Conservation (phyloP, 208 protist genomes). For the Trypanosoma lewisi region DNA sequence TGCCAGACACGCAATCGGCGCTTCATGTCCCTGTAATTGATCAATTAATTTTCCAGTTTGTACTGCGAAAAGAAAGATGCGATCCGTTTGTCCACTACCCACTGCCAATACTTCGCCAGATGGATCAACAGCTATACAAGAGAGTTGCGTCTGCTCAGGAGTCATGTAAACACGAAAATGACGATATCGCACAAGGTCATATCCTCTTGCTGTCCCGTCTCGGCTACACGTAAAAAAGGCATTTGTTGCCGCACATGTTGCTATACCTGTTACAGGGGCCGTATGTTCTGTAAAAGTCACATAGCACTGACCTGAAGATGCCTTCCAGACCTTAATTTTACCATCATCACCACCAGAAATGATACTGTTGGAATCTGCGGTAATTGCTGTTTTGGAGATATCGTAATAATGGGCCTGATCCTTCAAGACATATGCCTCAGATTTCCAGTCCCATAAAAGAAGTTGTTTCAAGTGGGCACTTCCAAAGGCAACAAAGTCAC, state of each 20-base stretch:
- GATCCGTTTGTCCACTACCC: conserved; percentile 75
- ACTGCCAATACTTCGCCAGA: conserved; percentile 89
- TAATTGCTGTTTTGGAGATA: conserved; percentile 87
- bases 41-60: conserved; percentile 92
- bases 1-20: conserved; percentile 78
- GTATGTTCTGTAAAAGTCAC: conserved; percentile 93
- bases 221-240: conserved; percentile 90
- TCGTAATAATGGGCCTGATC: conserved; percentile 94
- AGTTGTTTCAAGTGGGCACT: conserved; percentile 88
- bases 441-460: conserved; percentile 94
- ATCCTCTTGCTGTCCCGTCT: conserved; percentile 90
- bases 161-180: conserved; percentile 87
- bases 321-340: conserved; percentile 94
- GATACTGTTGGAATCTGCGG: conserved; percentile 83
- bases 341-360: conserved; percentile 91
- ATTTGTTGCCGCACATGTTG: conserved; percentile 77
- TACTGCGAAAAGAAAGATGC: conserved; percentile 89
- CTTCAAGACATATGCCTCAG: conserved; percentile 91
- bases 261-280: conserved; percentile 80
- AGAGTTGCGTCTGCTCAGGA: conserved; percentile 80
- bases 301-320: conserved; percentile 86
- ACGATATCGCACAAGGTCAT: conserved; percentile 90
- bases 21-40: conserved; percentile 88
- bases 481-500: conserved; percentile 89
- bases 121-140: conserved; percentile 91